phyloP scores from a whole-genome alignment of 2,329 filamentous ascomycete species.

The Penicillium sp. region DNA sequence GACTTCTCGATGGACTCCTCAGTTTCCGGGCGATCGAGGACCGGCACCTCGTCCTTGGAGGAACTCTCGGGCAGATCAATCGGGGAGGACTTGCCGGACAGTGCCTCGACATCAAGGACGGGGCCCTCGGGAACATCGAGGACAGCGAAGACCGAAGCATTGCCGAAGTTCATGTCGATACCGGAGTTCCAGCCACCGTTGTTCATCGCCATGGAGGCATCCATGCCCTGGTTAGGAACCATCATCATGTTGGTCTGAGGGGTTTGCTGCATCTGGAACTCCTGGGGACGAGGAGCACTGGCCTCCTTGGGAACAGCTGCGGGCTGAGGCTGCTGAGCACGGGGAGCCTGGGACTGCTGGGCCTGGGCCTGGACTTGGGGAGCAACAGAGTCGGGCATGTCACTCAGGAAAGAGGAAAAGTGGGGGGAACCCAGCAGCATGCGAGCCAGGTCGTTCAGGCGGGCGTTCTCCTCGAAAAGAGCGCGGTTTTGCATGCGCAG shows the following conservation, averaged over 20 bases:
- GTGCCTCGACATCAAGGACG: conserved; percentile 60
- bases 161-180: conserved; percentile 50
- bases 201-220: conserved; percentile 68
- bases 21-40: conserved; percentile 46
- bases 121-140: conserved; percentile 71
- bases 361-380: conserved; percentile 42
- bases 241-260: conserved; percentile 74
- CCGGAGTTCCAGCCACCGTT: conserved; percentile 50
- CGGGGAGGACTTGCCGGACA: conserved; percentile 73
- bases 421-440: conserved; percentile 80
- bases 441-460: conserved; percentile 75
- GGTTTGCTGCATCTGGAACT: conserved; percentile 65
- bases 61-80: conserved; percentile 49
- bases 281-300: conserved; percentile 61
- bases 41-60: conserved; percentile 55
- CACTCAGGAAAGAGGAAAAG: conserved; percentile 79
- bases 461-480: conserved; percentile 82
- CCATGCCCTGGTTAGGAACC: conserved; percentile 77
- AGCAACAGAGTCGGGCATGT: conserved; percentile 64
- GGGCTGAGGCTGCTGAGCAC: conserved; percentile 46
- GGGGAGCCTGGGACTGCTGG: conserved; percentile 45
- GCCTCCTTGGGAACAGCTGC: conserved; percentile 67
- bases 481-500: conserved; percentile 80
- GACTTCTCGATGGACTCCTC: conserved; percentile 20
- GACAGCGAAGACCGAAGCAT: conserved; percentile 65